phyloP scores from a whole-genome alignment of 2,329 filamentous ascomycete genomes.

The Cladosporium sp. region DNA sequence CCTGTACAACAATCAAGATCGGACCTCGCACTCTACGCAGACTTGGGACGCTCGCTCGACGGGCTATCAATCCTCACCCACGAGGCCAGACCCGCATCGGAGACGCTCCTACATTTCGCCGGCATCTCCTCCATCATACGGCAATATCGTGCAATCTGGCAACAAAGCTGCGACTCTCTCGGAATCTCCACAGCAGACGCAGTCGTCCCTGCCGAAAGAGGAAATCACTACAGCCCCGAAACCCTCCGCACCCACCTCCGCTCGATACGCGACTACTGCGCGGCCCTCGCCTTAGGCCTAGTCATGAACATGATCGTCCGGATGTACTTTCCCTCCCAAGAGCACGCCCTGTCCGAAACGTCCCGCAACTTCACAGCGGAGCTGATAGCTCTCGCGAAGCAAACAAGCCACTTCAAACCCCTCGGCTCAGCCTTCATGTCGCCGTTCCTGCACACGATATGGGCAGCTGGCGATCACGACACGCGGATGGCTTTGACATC shows the following conservation, averaged over 20 bases:
- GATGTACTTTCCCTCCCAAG: background rate
- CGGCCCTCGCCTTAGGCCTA: background rate
- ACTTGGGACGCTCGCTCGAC: background rate
- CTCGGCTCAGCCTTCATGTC: slow-evolving; percentile 5
- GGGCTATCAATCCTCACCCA: background rate
- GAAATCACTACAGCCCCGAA: background rate
- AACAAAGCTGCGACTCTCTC: background rate
- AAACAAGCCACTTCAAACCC: slow-evolving; percentile 1
- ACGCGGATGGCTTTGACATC: background rate
- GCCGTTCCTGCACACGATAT: background rate
- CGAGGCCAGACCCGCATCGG: background rate
- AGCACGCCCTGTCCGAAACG: background rate
- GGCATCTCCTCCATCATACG: background rate
- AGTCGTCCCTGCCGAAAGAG: too few species aligned
- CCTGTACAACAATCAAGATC: background rate
- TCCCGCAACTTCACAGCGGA: background rate
- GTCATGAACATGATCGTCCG: slow-evolving; percentile 1
- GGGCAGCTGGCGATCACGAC: slow-evolving; percentile 1
- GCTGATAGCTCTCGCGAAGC: background rate
- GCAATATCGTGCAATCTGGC: background rate
- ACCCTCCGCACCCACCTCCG: background rate
- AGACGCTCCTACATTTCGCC: background rate
- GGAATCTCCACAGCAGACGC: background rate
- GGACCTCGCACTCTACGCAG: background rate
- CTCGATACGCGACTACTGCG: slow-evolving; percentile 4